Conservation (phyloP, 73 alveolate genomes). For the Effrenium voratum region DNA sequence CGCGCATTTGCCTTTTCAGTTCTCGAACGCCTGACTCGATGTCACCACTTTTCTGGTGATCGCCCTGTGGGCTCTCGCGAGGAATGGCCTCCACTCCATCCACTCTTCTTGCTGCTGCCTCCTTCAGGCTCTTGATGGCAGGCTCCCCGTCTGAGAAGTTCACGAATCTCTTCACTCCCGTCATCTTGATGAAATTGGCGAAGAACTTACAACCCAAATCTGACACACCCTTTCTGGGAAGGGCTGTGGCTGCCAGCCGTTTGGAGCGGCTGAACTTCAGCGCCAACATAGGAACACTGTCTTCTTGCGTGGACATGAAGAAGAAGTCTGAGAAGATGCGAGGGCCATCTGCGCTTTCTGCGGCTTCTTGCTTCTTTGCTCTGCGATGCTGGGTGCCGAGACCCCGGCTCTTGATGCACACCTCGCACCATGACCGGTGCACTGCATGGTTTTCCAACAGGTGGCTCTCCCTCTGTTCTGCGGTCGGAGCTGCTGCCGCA, state of each 20-base stretch:
- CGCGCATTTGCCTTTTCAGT: constrained; percentile 57
- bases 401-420: constrained; percentile 2
- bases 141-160: constrained; percentile 7
- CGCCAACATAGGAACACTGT: constrained; percentile 38
- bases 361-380: neutral
- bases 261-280: constrained; percentile 25
- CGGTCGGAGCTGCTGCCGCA: neutral
- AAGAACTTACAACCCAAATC: neutral
- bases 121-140: constrained; percentile 19
- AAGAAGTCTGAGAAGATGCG: constrained; percentile 43
- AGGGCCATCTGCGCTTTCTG: constrained; percentile 32
- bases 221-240: neutral
- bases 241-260: constrained; percentile 31
- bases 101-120: neutral
- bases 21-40: constrained; percentile 53
- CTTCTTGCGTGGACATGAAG: constrained; percentile 42
- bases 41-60: constrained; percentile 16
- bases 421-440: constrained; percentile 31
- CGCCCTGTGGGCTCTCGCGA: constrained; percentile 7
- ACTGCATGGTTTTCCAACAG: constrained; percentile 48
- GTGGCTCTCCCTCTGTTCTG: constrained; percentile 9
- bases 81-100: neutral
- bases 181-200: constrained; percentile 23
- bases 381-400: constrained; percentile 32
- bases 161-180: constrained; percentile 16